Base-by-base conservation (phyloP, 2,329 filamentous ascomycete genomes). In the Ophioceras dolichostomum region DNA sequence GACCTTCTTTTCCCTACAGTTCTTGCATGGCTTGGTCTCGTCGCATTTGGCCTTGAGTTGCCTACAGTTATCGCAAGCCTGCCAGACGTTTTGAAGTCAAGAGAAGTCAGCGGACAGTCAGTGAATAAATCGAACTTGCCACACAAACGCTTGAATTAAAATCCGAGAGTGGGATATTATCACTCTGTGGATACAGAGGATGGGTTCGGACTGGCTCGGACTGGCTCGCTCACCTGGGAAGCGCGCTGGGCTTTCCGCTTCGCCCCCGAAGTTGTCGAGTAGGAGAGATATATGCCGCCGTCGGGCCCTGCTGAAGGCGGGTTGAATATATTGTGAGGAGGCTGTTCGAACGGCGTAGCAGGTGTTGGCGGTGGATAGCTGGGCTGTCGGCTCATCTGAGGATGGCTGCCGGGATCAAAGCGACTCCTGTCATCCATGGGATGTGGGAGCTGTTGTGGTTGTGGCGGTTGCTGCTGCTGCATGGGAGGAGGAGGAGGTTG, bases 41-140 rank as follows among this genome's bases (percentile, higher is more conserved):
- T 94, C 86, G 55, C 87, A 94, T 59, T 94, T 94, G 12, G 86
- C 86, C 58, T 94, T 94, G 28, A 89, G 71, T 42, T 83, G 73
- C 41, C 87, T 78, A 59, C 87, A 94, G 56, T 81, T 84, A 51
- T 94, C 87, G 58, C 91, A 98, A 27, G 91, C 91, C 79, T 94
- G 41, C 36, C n/a, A n/a, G n/a, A n/a, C n/a, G n/a, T n/a, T n/a
- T n/a, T n/a, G n/a, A n/a, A n/a, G n/a, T n/a, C n/a, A n/a, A n/a
- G n/a, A n/a, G n/a, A n/a, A n/a, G n/a, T n/a, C n/a, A n/a, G n/a
- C n/a, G n/a, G n/a, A n/a, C n/a, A n/a, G n/a, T n/a, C n/a, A n/a
- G n/a, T n/a, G n/a, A n/a, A n/a, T n/a, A n/a, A n/a, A n/a, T n/a
- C n/a, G n/a, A n/a, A n/a, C n/a, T n/a, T n/a, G n/a, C n/a, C n/a